Evolutionary conservation across 495 filamentous ascomycete genomes (phyloP).

Genomic region (Barbatosphaeria neglecta): DNA sequence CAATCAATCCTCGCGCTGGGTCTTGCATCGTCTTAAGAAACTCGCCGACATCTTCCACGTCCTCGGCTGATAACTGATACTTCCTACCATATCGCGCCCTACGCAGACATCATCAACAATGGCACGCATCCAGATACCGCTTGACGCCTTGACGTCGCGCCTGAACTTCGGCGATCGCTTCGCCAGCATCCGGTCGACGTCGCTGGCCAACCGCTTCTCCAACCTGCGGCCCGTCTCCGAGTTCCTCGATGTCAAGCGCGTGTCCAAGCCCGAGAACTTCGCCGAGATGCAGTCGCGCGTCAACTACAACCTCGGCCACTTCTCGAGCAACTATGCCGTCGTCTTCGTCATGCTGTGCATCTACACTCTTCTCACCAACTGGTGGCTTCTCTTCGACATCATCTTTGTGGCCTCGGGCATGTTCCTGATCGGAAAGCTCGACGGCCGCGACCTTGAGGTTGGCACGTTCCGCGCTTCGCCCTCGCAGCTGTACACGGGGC

Average conservation of each 20-base stretch:
- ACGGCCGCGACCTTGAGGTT: constrained; percentile 76
- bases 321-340: constrained; percentile 95
- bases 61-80: no score
- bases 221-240: constrained; percentile 87
- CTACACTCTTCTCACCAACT: constrained; percentile 85
- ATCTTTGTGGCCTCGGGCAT: constrained; percentile 72
- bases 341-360: constrained; percentile 91
- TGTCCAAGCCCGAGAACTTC: constrained; percentile 89
- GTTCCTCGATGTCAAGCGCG: constrained; percentile 88
- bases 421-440: constrained; percentile 79
- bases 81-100: no score
- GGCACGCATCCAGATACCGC: constrained; percentile 81
- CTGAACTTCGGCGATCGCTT: constrained; percentile 66
- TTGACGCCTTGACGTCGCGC: constrained; percentile 83
- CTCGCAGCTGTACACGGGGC: constrained; percentile 88
- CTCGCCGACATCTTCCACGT: no score
- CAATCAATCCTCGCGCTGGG: no score
- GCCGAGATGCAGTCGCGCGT: constrained; percentile 83
- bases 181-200: constrained; percentile 64
- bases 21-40: no score
- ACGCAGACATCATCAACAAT: constrained; percentile 34
- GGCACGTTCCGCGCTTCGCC: constrained; percentile 71
- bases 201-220: constrained; percentile 70
- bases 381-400: constrained; percentile 78
- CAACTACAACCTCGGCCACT: constrained; percentile 95